phyloP scores from a whole-genome alignment of 2,329 filamentous ascomycete species.

The Trichoderma sp. region DNA sequence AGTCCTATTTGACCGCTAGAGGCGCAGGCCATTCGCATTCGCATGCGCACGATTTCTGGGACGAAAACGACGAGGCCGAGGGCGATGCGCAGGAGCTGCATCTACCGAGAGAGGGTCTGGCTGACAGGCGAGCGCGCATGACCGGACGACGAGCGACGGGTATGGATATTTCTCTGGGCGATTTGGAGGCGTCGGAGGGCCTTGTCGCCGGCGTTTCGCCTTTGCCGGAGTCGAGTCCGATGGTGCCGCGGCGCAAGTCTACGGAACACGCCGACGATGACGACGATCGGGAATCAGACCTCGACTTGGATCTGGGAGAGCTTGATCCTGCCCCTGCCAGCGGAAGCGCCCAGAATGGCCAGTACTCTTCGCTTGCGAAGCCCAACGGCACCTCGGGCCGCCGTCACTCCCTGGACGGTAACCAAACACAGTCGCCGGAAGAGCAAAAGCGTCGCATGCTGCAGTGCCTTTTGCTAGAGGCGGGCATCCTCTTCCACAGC shows the following conservation, averaged over 20 bases:
- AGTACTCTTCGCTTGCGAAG: constrained; percentile 38
- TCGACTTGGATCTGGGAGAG: constrained; percentile 63
- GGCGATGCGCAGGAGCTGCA: constrained; percentile 34
- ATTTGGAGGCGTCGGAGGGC: constrained; percentile 55
- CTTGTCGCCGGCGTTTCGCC: constrained; percentile 62
- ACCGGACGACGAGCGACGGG: constrained; percentile 47
- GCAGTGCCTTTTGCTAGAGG: constrained; percentile 78
- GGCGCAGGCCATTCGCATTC: constrained; percentile 64
- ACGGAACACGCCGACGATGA: constrained; percentile 39
- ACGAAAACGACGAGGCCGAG: constrained; percentile 50
- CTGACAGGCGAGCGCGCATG: constrained; percentile 42
- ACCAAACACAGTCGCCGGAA: constrained; percentile 47
- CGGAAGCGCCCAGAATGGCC: constrained; percentile 32
- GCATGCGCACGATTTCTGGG: constrained; percentile 52
- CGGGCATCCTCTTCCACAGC: constrained; percentile 81
- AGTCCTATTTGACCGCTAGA: constrained; percentile 82
- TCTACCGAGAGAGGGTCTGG: constrained; percentile 36
- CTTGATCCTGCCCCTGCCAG: constrained; percentile 48
- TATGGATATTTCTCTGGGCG: constrained; percentile 55
- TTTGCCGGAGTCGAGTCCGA: constrained; percentile 56
- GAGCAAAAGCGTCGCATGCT: constrained; percentile 68
- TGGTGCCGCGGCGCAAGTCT: constrained; percentile 32
- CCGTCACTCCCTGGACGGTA: constrained; percentile 28
- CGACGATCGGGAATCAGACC: constrained; percentile 55
- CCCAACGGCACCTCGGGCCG: constrained; percentile 1